Evolutionary conservation across 2,329 filamentous ascomycete species (phyloP).

Genomic region (Penicillium thymicola): DNA sequence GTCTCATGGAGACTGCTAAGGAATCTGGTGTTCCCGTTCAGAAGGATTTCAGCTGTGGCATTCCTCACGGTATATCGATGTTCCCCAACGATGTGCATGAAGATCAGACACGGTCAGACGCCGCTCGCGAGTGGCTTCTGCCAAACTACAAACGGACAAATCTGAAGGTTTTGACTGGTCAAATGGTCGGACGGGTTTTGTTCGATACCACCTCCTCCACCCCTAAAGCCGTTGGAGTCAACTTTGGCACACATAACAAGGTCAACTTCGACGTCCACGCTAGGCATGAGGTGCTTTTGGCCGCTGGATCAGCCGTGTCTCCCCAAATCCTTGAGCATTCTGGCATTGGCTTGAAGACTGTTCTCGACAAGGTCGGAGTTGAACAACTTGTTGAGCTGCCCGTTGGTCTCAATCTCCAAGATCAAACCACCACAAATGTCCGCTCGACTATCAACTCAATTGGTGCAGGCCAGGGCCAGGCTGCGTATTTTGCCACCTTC

Average conservation of each 20-base stretch:
- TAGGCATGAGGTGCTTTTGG: conserved; percentile 27
- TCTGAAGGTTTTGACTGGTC: conserved; percentile 25
- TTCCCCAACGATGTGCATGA: conserved; percentile 25
- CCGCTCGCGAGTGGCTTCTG: conserved; percentile 28
- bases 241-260: conserved; percentile 25
- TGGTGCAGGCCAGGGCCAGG: conserved; percentile 26
- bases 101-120: conserved; percentile 26
- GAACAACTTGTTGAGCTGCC: conserved; percentile 25
- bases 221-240: conserved; percentile 21
- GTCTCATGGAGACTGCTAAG: conserved; percentile 22
- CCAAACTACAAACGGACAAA: conserved; percentile 23
- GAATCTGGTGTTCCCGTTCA: conserved; percentile 15
- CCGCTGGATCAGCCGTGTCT: conserved; percentile 28
- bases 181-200: conserved; percentile 24
- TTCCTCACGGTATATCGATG: conserved; percentile 32
- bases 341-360: conserved; percentile 24
- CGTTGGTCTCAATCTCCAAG: conserved; percentile 32
- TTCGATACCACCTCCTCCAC: conserved; percentile 10
- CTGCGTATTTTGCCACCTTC: conserved; percentile 28
- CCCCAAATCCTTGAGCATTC: conserved; percentile 29
- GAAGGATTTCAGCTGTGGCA: conserved; percentile 24
- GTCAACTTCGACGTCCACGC: conserved; percentile 22
- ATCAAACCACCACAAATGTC: conserved; percentile 28
- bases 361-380: conserved; percentile 17
- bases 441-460: conserved; percentile 6